Conservation (phyloP, 192 early-diverging fungal genomes). For the Jimgerdemannia lactiflua region DNA sequence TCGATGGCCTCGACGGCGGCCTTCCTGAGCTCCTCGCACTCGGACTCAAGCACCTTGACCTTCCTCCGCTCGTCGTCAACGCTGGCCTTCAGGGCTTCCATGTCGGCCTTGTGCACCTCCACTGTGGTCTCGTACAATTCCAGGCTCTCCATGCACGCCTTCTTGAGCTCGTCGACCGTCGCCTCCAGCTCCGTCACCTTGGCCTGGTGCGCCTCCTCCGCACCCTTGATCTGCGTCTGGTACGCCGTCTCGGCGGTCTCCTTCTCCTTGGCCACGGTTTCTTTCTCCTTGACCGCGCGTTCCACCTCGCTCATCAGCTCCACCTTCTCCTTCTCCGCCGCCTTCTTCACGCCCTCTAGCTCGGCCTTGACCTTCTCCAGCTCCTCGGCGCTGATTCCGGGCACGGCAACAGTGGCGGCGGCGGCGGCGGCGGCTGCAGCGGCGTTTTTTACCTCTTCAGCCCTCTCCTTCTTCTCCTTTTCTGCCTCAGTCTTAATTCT, state of each 20-base stretch:
- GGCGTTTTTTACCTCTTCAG: slow-evolving; percentile 20
- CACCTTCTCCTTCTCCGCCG: neutral
- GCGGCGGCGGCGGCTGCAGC: neutral
- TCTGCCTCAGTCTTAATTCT: slow-evolving; percentile 24
- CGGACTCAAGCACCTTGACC: slow-evolving; percentile 19
- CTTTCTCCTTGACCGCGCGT: slow-evolving; percentile 8
- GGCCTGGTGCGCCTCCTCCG: slow-evolving; percentile 12
- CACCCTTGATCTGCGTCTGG: slow-evolving; percentile 15
- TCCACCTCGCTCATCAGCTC: slow-evolving; percentile 20
- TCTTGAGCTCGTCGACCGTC: slow-evolving; percentile 34
- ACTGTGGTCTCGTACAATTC: slow-evolving; percentile 42
- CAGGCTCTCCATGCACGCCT: slow-evolving; percentile 41
- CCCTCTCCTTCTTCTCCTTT: slow-evolving; percentile 22
- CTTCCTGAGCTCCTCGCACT: slow-evolving; percentile 36
- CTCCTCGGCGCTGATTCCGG: slow-evolving; percentile 15
- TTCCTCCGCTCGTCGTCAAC: slow-evolving; percentile 27
- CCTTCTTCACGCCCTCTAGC: neutral
- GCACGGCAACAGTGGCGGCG: slow-evolving; percentile 2
- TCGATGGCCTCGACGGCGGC: slow-evolving; percentile 43
- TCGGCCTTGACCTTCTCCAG: slow-evolving; percentile 10
- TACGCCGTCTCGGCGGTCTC: slow-evolving; percentile 10
- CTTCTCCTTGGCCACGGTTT: slow-evolving; percentile 8
- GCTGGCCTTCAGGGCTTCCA: slow-evolving; percentile 29
- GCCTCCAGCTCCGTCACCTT: slow-evolving; percentile 20
- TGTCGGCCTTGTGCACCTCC: slow-evolving; percentile 29